These are phyloP conservation scores for Fusarium paranaense DNA, from an alignment of 2,329 filamentous ascomycete genomes.

Conservation along the genomic window DNA sequence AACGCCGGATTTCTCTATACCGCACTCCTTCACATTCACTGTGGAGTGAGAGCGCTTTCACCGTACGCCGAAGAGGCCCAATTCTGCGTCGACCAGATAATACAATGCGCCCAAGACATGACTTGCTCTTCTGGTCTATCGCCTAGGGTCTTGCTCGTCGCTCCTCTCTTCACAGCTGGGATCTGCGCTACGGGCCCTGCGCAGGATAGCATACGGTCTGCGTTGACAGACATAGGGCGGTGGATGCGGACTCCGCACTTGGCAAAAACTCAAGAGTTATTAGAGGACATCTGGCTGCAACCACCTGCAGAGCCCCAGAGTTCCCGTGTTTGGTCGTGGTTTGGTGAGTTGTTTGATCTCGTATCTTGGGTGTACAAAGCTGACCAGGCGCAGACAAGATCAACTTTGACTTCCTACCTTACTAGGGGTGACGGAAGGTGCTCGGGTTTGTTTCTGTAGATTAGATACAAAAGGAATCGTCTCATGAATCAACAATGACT, in stretches of 20 bases:
- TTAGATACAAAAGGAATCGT: neutral
- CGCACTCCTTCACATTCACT: constrained; percentile 26
- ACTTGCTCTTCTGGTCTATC: constrained; percentile 11
- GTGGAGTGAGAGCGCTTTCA: neutral
- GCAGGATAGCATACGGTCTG: constrained; percentile 1
- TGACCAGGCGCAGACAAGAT: constrained; percentile 3
- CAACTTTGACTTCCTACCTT: constrained; percentile 15
- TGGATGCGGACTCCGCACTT: constrained; percentile 35
- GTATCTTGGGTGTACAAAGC: neutral
- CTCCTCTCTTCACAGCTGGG: constrained; percentile 23
- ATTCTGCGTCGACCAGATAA: constrained; percentile 17
- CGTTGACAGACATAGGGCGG: constrained; percentile 12
- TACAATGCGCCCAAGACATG: constrained; percentile 19
- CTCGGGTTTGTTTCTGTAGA: neutral
- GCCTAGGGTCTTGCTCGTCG: constrained; percentile 15
- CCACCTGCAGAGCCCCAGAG: neutral
- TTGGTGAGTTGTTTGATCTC: neutral
- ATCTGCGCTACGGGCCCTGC: constrained; percentile 15
- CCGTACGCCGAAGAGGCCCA: neutral
- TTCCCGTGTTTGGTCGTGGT: neutral
- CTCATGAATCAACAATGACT: neutral
- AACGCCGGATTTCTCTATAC: constrained; percentile 30
- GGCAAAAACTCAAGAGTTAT: constrained; percentile 4
- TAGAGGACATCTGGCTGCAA: constrained; percentile 21
- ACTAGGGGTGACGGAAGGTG: neutral